These are phyloP conservation scores for Mycena epipterygia DNA, from an alignment of 768 basidiomycete species.

Conservation along the genomic window DNA sequence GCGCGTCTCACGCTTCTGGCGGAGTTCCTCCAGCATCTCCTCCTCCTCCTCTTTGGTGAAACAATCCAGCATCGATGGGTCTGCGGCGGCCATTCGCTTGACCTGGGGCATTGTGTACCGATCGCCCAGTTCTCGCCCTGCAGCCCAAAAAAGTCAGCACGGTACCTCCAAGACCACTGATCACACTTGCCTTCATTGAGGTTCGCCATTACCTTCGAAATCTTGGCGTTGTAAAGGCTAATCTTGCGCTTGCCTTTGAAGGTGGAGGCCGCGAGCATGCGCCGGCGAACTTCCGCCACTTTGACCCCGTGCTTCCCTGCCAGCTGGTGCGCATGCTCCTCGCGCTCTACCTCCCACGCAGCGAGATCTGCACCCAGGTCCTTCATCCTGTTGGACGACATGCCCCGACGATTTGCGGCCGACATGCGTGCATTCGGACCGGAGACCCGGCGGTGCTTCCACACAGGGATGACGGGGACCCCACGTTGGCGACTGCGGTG, in stretches of 20 bases:
- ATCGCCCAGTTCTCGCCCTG: neutral
- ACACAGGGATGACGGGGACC: neutral
- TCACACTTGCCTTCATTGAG: neutral
- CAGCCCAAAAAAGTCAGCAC: neutral
- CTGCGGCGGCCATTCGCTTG: neutral
- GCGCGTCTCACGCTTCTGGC: neutral
- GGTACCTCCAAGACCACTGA: neutral
- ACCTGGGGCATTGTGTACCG: neutral
- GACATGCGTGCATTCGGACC: neutral
- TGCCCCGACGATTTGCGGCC: neutral
- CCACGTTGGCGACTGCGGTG: neutral
- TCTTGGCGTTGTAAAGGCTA: too few relatives aligned
- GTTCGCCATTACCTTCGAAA: neutral
- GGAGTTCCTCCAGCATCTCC: neutral
- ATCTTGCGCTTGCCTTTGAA: neutral
- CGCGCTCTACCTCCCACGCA: neutral
- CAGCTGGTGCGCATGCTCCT: neutral
- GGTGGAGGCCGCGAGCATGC: neutral
- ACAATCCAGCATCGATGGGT: neutral
- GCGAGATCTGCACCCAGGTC: neutral
- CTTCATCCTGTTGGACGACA: neutral
- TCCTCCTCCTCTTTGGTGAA: neutral
- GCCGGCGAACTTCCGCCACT: neutral
- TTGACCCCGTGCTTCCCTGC: neutral
- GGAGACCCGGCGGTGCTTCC: neutral